phyloP scores from a whole-genome alignment of 768 basidiomycete species.

The Aureoboletus auriporus region DNA sequence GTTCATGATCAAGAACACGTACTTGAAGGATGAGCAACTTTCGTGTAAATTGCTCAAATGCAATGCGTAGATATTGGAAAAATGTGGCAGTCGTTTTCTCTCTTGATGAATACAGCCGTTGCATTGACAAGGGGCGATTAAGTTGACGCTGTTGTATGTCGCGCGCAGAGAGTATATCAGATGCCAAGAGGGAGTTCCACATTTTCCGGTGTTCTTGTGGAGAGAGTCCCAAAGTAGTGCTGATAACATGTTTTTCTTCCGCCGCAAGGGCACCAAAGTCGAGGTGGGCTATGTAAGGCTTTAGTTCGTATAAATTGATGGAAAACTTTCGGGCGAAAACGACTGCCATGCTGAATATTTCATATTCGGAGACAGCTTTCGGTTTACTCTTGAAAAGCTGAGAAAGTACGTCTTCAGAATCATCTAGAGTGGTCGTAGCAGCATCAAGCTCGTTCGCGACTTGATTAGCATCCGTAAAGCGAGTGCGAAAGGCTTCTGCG shows the following conservation, averaged over 20 bases:
- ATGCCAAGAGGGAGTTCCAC: constrained; percentile 63
- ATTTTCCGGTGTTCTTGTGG: constrained; percentile 43
- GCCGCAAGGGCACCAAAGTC: constrained; percentile 54
- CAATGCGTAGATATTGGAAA: constrained; percentile 57
- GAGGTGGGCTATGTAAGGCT: constrained; percentile 45
- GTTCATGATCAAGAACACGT: background rate
- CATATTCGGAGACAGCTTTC: constrained; percentile 57
- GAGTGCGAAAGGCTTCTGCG: constrained; percentile 41
- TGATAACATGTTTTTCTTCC: constrained; percentile 51
- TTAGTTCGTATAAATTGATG: constrained; percentile 38
- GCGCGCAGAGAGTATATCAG: constrained; percentile 49
- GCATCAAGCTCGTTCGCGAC: constrained; percentile 21
- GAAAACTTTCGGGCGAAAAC: constrained; percentile 39
- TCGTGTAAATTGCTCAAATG: constrained; percentile 53
- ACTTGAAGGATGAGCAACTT: constrained; percentile 60
- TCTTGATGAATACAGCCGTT: constrained; percentile 57
- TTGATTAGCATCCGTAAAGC: constrained; percentile 32
- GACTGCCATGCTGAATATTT: constrained; percentile 50
- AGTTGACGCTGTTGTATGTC: constrained; percentile 53
- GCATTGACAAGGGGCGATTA: constrained; percentile 50
- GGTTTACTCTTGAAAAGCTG: constrained; percentile 49
- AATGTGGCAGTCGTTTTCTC: constrained; percentile 50
- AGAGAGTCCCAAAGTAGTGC: constrained; percentile 36
- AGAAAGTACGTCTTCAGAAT: constrained; percentile 35
- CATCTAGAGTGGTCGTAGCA: constrained; percentile 33